These are phyloP conservation scores for Lodderomyces beijingensis DNA, from an alignment of 1,139 yeast genomes.

Conservation along the genomic window DNA sequence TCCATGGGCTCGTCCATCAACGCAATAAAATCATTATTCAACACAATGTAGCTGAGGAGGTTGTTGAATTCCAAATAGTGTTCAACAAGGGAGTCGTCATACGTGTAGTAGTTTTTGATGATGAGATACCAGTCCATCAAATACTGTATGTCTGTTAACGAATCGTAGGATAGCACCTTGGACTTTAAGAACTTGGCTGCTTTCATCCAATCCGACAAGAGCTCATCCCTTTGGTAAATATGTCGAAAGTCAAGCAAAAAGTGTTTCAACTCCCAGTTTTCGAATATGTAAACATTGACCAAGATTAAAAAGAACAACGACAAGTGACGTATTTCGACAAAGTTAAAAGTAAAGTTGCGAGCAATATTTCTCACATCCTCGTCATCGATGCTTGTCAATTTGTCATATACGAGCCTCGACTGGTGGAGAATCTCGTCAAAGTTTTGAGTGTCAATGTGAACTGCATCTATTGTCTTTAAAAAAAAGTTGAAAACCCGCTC, in stretches of 20 bases:
- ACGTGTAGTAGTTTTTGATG: conserved; percentile 22
- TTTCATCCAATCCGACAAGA: conserved; percentile 22
- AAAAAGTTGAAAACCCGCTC: conserved; percentile 14
- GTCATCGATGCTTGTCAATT: conserved; percentile 10
- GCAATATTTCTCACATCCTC: conserved; percentile 12
- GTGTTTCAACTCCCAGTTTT: conserved; percentile 8
- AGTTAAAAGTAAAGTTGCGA: conserved; percentile 8
- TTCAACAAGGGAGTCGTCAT: conserved; percentile 21
- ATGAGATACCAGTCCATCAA: conserved; percentile 29
- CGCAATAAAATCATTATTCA: conserved; percentile 24
- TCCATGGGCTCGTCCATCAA: conserved; percentile 16
- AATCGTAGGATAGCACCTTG: conserved; percentile 18
- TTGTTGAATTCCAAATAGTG: conserved; percentile 30
- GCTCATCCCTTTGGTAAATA: conserved; percentile 12
- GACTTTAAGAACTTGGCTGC: conserved; percentile 21
- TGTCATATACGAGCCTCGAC: conserved; percentile 9
- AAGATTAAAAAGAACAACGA: conserved; percentile 19
- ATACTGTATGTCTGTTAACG: conserved; percentile 23
- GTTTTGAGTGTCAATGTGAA: conserved; percentile 16
- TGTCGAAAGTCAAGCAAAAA: conserved; percentile 10
- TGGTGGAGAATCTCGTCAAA: conserved; percentile 12
- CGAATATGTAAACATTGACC: conserved; percentile 22
- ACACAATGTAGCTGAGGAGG: conserved; percentile 24
- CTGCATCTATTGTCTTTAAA: conserved; percentile 15
- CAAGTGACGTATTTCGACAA: conserved; percentile 14